Conservation (phyloP, 768 basidiomycete species). For the Filobasidium wieringae region DNA sequence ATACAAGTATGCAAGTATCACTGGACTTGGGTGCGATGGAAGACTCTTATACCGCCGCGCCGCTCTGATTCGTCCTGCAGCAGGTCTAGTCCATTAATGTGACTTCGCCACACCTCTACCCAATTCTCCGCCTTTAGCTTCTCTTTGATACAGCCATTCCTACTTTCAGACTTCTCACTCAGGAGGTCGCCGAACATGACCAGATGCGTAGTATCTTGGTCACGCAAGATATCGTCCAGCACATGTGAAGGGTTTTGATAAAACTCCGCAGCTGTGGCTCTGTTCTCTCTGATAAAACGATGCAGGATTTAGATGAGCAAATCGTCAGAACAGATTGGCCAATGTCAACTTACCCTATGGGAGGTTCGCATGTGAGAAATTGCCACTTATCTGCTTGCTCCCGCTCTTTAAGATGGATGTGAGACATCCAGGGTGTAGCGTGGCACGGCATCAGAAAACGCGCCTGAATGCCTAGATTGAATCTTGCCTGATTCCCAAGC, state of each 20-base stretch:
- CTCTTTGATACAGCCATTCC: conserved; percentile 14
- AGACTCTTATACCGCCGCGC: conserved; percentile 60
- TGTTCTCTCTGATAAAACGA: not conserved
- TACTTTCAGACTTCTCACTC: not conserved
- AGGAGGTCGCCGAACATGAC: conserved; percentile 75
- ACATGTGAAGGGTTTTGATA: not conserved
- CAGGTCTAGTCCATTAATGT: conserved; percentile 44
- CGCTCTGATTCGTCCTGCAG: conserved; percentile 59
- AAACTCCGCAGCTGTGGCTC: not conserved
- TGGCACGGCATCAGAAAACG: conserved; percentile 94
- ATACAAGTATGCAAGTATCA: too few species aligned
- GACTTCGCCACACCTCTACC: conserved; percentile 44
- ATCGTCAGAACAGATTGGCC: not conserved
- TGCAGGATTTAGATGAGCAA: not conserved
- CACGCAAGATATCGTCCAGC: not conserved
- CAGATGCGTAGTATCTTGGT: conserved; percentile 43
- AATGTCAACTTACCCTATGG: conserved; percentile 54
- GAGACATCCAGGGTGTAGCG: conserved; percentile 83
- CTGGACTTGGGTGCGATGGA: too few species aligned
- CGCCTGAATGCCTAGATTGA: conserved; percentile 34
- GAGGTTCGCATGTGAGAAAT: conserved; percentile 88
- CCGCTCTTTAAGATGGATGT: conserved; percentile 62
- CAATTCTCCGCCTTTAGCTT: not conserved
- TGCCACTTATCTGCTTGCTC: conserved; percentile 52
- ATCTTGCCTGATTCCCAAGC: conserved; percentile 39